Evolutionary conservation across 2,329 filamentous ascomycete species (phyloP).

Genomic region (Pseudocercospora crystallina): DNA sequence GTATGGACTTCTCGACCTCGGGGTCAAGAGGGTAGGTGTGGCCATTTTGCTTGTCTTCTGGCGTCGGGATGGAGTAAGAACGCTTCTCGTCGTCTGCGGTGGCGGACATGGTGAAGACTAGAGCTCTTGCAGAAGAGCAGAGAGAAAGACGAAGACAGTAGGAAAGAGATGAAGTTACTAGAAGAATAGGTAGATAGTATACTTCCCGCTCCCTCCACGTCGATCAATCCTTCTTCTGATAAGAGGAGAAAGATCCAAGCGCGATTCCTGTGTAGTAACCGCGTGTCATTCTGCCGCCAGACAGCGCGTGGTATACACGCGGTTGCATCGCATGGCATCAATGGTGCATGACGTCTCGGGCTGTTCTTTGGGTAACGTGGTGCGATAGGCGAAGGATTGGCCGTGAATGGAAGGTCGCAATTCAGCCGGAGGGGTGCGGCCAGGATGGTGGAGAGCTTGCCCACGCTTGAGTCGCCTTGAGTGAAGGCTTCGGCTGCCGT

Average conservation of each 20-base stretch:
- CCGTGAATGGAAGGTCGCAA: slow-evolving; percentile 8
- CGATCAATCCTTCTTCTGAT: slow-evolving; percentile 1
- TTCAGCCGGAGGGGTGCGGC: slow-evolving; percentile 7
- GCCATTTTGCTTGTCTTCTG: neutral
- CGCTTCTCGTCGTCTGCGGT: too few species aligned
- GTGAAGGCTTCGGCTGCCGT: slow-evolving; percentile 7
- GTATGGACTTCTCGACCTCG: slow-evolving; percentile 28
- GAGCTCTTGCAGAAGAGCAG: neutral
- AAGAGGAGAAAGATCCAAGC: neutral
- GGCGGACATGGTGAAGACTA: neutral
- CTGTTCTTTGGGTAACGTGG: neutral
- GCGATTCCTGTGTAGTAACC: neutral
- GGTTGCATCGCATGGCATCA: neutral
- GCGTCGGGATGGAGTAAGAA: neutral
- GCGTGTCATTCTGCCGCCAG: neutral
- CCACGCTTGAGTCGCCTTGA: slow-evolving; percentile 5
- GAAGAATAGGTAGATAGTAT: neutral
- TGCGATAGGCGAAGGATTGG: slow-evolving; percentile 10
- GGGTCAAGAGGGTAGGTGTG: slow-evolving; percentile 15
- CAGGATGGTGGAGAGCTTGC: neutral
- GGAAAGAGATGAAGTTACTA: neutral
- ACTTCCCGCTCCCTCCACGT: neutral
- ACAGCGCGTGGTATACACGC: slow-evolving; percentile 4
- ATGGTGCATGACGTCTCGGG: too few species aligned
- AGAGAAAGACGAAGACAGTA: neutral